Percentiles rank a stretch among this genome's conserved stretches.
phyloP scores from a whole-genome alignment of 768 basidiomycete genomes.

The Suillus subalutaceus region DNA sequence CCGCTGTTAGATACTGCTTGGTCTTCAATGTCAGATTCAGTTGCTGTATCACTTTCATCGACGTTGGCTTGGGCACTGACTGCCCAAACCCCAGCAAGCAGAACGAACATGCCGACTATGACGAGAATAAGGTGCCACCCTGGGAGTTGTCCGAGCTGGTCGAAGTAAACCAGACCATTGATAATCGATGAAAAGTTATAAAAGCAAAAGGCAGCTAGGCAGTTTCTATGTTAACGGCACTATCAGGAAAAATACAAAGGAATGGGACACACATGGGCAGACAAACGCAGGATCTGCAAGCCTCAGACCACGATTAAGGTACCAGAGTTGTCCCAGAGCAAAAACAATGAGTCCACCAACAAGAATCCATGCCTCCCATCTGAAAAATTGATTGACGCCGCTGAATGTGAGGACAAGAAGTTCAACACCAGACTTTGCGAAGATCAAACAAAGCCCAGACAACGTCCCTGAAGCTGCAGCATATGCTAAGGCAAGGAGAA shows the following conservation, averaged over 20 bases:
- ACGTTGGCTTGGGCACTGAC: conserved; percentile 73
- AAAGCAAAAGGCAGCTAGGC: conserved; percentile 85
- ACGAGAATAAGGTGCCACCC: conserved; percentile 76
- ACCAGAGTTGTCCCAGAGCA: conserved; percentile 83
- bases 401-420: conserved; percentile 76
- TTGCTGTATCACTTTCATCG: conserved; percentile 42
- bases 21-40: conserved; percentile 11
- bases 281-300: conserved; percentile 85
- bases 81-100: conserved; percentile 89
- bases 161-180: conserved; percentile 87
- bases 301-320: conserved; percentile 76
- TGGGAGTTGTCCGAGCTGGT: conserved; percentile 77
- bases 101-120: conserved; percentile 69
- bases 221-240: conserved; percentile 9
- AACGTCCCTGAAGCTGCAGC: conserved; percentile 87
- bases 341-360: conserved; percentile 71
- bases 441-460: conserved; percentile 89
- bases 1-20: background rate
- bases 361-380: conserved; percentile 85
- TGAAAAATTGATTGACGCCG: conserved; percentile 80
- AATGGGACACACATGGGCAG: conserved; percentile 68
- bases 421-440: conserved; percentile 94
- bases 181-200: conserved; percentile 93
- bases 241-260: background rate
- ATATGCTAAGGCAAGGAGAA: conserved; percentile 80